Conservation (phyloP, 2,329 filamentous ascomycete species). For the Colletotrichum sp. region DNA sequence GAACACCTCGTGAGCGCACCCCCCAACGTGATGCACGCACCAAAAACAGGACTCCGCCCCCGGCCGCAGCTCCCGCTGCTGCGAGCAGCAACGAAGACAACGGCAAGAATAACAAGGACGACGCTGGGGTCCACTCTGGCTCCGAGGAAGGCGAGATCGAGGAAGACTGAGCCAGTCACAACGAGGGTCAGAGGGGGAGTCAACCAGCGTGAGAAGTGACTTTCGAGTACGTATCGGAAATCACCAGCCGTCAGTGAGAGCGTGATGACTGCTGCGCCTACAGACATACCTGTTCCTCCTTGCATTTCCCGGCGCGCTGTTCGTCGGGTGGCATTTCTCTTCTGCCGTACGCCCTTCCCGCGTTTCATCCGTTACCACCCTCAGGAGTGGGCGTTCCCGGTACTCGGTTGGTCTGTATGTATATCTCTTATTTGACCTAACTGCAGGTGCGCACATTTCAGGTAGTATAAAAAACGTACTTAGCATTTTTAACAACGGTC, state of each 20-base stretch:
- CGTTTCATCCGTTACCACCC: not conserved
- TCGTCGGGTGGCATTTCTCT: not conserved
- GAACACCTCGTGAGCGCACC: conserved; percentile 64
- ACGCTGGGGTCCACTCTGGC: conserved; percentile 75
- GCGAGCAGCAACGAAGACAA: conserved; percentile 2
- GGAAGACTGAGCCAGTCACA: conserved; percentile 61
- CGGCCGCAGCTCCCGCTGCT: conserved; percentile 28
- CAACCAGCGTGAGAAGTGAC: not conserved
- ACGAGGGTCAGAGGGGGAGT: not conserved
- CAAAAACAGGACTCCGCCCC: conserved; percentile 62
- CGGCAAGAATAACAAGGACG: conserved; percentile 48
- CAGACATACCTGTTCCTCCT: not conserved
- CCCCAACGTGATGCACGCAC: conserved; percentile 61
- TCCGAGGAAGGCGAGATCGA: conserved; percentile 99
- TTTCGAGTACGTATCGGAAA: conserved; percentile 38
- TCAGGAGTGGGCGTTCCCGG: not conserved
- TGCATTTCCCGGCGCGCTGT: not conserved
- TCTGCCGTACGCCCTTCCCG: not conserved
- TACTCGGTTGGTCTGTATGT: conserved; percentile 14
- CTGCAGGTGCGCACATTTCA: not conserved
- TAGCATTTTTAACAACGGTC: not conserved
- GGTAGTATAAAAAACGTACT: not conserved
- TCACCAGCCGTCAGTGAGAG: conserved; percentile 27
- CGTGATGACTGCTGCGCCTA: conserved; percentile 20
- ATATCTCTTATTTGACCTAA: conserved; percentile 4